phyloP scores from a whole-genome alignment of 495 filamentous ascomycete species.

The Amorphotheca resinae region DNA sequence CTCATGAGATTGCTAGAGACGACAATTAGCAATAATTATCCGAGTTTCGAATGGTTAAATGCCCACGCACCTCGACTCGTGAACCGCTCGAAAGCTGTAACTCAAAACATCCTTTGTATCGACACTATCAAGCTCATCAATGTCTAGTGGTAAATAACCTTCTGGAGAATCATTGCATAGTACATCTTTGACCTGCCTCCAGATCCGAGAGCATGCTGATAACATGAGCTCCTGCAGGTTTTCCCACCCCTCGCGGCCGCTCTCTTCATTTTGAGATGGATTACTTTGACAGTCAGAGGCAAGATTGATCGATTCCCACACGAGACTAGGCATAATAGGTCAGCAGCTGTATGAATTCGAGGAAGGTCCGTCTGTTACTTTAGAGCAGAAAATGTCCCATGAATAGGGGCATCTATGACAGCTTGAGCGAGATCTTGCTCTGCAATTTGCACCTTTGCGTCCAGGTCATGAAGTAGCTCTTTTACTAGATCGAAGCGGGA shows the following conservation, averaged over 20 bases:
- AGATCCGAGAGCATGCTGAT: conserved; percentile 47
- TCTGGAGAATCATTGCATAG: conserved; percentile 89
- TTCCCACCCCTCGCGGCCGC: background rate
- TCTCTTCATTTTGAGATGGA: background rate
- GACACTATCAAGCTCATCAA: conserved; percentile 52
- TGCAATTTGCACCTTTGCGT: conserved; percentile 42
- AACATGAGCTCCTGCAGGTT: conserved; percentile 43
- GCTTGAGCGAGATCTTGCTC: conserved; percentile 46
- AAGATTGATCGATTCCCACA: conserved; percentile 13
- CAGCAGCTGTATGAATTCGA: background rate
- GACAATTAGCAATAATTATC: no score
- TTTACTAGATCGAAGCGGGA: conserved; percentile 2
- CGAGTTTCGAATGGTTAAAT: no score
- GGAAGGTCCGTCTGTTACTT: conserved; percentile 30
- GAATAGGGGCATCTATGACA: conserved; percentile 52
- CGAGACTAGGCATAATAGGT: conserved; percentile 5
- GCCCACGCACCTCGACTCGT: conserved; percentile 77
- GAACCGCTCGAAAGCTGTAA: conserved; percentile 84
- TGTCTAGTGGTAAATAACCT: conserved; percentile 63
- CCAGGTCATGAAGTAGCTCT: conserved; percentile 19
- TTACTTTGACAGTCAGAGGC: background rate
- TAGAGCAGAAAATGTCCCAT: conserved; percentile 55
- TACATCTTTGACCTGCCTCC: conserved; percentile 58
- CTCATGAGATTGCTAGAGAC: conserved; percentile 43
- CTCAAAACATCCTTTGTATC: conserved; percentile 80